Evolutionary conservation across 2,329 filamentous ascomycete genomes (phyloP).

Genomic region (Alternaria sp.): DNA sequence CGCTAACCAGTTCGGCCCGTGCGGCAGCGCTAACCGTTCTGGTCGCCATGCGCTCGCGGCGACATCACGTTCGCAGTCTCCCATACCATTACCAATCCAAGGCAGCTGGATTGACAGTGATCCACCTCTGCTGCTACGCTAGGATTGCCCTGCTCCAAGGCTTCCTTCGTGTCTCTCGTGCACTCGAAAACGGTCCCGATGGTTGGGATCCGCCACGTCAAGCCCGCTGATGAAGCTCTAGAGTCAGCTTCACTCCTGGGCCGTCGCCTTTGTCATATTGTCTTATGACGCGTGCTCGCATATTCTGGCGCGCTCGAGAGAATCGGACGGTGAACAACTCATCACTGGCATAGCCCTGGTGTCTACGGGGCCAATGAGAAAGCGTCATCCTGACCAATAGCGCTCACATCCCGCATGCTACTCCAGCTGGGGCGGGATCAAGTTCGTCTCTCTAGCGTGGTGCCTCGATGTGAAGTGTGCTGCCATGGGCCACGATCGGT

Average conservation of each 20-base stretch:
- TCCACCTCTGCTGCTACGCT: neutral
- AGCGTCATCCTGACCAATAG: conserved; percentile 12
- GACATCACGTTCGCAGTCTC: neutral
- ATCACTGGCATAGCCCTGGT: conserved; percentile 34
- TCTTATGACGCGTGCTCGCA: conserved; percentile 35
- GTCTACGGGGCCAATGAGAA: conserved; percentile 26
- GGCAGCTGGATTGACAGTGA: neutral
- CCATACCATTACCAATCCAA: neutral
- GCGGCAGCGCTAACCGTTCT: conserved; percentile 22
- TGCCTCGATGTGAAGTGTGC: conserved; percentile 28
- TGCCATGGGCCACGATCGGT: conserved; percentile 24
- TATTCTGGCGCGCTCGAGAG: conserved; percentile 22
- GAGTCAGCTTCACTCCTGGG: conserved; percentile 33
- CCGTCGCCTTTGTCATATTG: conserved; percentile 3
- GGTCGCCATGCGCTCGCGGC: neutral
- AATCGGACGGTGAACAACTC: conserved; percentile 38
- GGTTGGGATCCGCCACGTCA: conserved; percentile 16
- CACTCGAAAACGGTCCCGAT: neutral
- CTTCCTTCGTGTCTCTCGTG: neutral
- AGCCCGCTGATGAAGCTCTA: conserved; percentile 4
- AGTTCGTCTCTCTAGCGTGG: conserved; percentile 15
- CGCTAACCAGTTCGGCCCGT: conserved; percentile 31
- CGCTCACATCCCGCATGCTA: conserved; percentile 3
- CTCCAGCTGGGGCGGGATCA: conserved; percentile 20
- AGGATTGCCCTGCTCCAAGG: neutral